Evolutionary conservation across 306 rosid genomes (phyloP), one percentile per base, ranked within the genome.

Genomic region (Urtica urens): DNA sequence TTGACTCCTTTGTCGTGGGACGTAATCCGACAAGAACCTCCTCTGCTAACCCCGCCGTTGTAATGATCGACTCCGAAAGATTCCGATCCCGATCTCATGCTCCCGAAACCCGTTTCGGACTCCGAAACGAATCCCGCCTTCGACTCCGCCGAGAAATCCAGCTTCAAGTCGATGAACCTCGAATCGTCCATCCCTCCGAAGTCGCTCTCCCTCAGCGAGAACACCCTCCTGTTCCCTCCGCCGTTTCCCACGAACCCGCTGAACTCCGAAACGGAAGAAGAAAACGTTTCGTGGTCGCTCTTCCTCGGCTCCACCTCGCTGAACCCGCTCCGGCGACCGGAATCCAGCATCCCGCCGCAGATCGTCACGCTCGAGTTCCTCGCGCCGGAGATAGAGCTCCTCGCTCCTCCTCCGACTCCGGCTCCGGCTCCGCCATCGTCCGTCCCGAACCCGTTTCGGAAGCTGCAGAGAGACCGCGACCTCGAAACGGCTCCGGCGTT

Each of bases 371-470:
- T 85, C 2, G 99, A 92, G 42, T 94, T 92, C 29, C 99, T 71
- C 0, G 99, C 96, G 5, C 87, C 99, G 7, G 99, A 90, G 12
- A 90, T 85, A 0, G 99, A 90, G 53, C 99, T 90, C 58, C 99
- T 70, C 5, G 93, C 93, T 11, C 82, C 97, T 1, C 93, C 85
- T 22, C 72, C 60, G 53, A 73, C 67, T 18, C 46, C 46, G 19
- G 78, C 61, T 38, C 86, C 90, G 0, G n/a, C n/a, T n/a, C 85
- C 85, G 23, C 94, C 96, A 48, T 85, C 94, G 25, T 85, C 99
- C 3, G 99, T 81, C 44, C 87, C 96, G 38, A 77, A 75, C 10
- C 83, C 85, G 4, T 78, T 82, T 4, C 99, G 71, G 63, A 92
- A 92, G 62, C 99, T 92, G 20, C 96, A 92, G 0, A 92, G 71